Evolutionary conservation across 23 red algal species (phyloP), one percentile per base, ranked within the genome.

Genomic region (Gracilaria caudata): DNA sequence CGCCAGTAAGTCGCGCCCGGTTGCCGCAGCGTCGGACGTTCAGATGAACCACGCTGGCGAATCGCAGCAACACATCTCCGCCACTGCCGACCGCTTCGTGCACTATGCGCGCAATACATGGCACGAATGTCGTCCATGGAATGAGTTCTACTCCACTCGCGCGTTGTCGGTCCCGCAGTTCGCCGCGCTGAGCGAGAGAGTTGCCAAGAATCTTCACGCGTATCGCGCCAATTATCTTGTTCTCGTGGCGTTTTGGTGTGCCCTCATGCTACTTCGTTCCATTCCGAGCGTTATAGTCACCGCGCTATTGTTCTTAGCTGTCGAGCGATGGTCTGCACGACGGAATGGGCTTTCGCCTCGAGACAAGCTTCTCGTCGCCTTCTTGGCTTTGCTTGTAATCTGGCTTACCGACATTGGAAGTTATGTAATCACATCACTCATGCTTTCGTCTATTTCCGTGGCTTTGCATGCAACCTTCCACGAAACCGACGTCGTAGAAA

Each of bases 201-300:
- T 90, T 57, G 54, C 73, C 14, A 43, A 38, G 25, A 90, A 90
- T 54, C 57, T 90, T 21, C 76, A 79, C 32, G 63, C 71, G 8
- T 90, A 81, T 68, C 86, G 86, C 36, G 86, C 74, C 21, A 90
- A 90, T 45, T 90, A 90, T 35, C 32, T 66, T 26, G 74, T 90
- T 33, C 60, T 90, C 19, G 86, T 73, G 68, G 86, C 86, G 7
- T 79, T 81, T 39, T 90, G 75, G 75, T 46, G 58, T 33, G 56
- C 37, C 20, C 14, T 68, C 36, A 56, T 74, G 38, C 45, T 90
- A 28, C 36, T 90, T 33, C 34, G 73, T 55, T 66, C 63, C 58
- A 79, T 90, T 73, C 74, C 51, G 37, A 70, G 55, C 26, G 32
- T 90, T 49, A 45, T 90, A 20, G 9, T 74, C 35, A 75, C 86